Percentiles rank a stretch among this genome's conserved stretches.
Conservation (phyloP, 257 asterid genomes). For the Solanum medicagineum region DNA sequence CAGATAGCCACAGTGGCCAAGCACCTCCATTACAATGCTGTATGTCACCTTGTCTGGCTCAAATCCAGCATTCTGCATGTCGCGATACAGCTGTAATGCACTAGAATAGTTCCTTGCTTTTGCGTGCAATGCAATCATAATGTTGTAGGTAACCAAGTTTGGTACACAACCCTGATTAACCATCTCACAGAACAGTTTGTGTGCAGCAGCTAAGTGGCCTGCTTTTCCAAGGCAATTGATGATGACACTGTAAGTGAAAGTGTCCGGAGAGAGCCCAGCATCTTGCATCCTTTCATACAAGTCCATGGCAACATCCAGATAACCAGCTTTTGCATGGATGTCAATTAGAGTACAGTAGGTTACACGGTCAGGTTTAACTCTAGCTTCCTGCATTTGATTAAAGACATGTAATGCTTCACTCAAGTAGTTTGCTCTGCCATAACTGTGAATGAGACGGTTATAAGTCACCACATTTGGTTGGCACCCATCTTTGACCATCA, state of each 20-base stretch:
- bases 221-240: slow-evolving; percentile 95
- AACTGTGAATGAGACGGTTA: slow-evolving; percentile 89
- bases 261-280: slow-evolving; percentile 92
- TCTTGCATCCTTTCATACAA: slow-evolving; percentile 87
- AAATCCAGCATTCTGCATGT: slow-evolving; percentile 89
- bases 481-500: slow-evolving; percentile 78
- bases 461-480: slow-evolving; percentile 83
- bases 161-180: slow-evolving; percentile 79
- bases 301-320: slow-evolving; percentile 81
- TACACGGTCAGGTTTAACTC: slow-evolving; percentile 91
- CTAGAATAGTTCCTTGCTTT: slow-evolving; percentile 83
- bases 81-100: slow-evolving; percentile 74
- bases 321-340: slow-evolving; percentile 93
- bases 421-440: slow-evolving; percentile 83
- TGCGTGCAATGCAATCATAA: slow-evolving; percentile 89
- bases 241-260: slow-evolving; percentile 94
- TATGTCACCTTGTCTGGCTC: slow-evolving; percentile 92
- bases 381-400: slow-evolving; percentile 54
- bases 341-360: slow-evolving; percentile 93
- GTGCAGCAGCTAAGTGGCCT: slow-evolving; percentile 75
- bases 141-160: slow-evolving; percentile 76
- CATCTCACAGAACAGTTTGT: slow-evolving; percentile 80
- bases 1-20: slow-evolving; percentile 86
- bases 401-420: slow-evolving; percentile 67
- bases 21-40: slow-evolving; percentile 94